Conservation (phyloP, 1,284 basidiomycete genomes). For the Boletus sp. region DNA sequence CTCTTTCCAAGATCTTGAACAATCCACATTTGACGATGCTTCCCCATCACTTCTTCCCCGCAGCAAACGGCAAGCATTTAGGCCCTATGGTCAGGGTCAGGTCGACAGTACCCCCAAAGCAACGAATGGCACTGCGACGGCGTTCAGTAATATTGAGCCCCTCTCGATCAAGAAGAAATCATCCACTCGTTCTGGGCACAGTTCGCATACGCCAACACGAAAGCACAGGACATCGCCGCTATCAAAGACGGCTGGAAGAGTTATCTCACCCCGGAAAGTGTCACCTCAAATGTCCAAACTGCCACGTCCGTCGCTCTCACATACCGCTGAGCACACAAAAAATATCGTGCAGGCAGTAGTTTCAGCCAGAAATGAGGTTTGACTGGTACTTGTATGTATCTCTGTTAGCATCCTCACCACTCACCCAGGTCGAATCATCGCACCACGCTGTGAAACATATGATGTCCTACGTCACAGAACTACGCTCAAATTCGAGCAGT, state of each 20-base stretch:
- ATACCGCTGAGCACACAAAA: constrained; percentile 39
- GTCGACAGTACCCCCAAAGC: constrained; percentile 49
- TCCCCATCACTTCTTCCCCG: constrained; percentile 56
- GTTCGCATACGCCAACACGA: constrained; percentile 43
- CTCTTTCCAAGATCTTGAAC: constrained; percentile 29
- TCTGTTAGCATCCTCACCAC: constrained; percentile 2
- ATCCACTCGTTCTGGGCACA: constrained; percentile 45
- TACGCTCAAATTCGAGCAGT: constrained; percentile 30
- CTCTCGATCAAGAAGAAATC: constrained; percentile 79
- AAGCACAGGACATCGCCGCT: constrained; percentile 52
- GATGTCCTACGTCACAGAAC: constrained; percentile 54
- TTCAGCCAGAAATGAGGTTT: constrained; percentile 68
- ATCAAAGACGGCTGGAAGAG: constrained; percentile 41
- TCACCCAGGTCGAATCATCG: constrained; percentile 60
- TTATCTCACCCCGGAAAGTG: constrained; percentile 51
- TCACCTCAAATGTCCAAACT: constrained; percentile 49
- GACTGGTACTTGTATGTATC: not conserved
- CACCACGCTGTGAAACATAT: constrained; percentile 68
- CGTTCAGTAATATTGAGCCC: constrained; percentile 52
- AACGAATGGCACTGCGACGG: constrained; percentile 22
- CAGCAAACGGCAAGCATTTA: constrained; percentile 65
- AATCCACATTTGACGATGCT: constrained; percentile 26
- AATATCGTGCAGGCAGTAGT: constrained; percentile 48
- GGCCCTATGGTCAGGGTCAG: constrained; percentile 47
- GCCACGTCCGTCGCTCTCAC: constrained; percentile 19